These are phyloP conservation scores for Bombardia bombarda DNA, from an alignment of 495 filamentous ascomycete species.

Conservation along the genomic window DNA sequence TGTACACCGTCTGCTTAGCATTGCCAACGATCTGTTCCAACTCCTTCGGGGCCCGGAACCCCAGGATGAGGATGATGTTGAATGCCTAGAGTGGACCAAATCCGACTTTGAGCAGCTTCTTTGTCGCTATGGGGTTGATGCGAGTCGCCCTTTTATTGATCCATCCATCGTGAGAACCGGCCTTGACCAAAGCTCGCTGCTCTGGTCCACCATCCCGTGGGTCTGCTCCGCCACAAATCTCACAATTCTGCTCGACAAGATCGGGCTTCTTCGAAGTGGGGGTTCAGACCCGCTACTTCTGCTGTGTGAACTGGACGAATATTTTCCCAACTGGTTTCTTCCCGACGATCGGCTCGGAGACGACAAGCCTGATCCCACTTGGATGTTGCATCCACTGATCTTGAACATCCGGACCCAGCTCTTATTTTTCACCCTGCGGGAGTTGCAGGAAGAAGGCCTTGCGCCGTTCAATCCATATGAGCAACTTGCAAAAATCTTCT, in stretches of 20 bases:
- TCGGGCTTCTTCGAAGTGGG: background rate
- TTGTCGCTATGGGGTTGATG: constrained; percentile 1
- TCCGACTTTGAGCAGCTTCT: too few species aligned
- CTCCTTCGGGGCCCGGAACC: too few species aligned
- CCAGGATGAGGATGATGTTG: too few species aligned
- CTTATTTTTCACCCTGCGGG: constrained; percentile 7
- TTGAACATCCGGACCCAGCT: constrained; percentile 20
- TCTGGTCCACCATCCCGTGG: background rate
- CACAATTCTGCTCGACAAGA: constrained; percentile 10
- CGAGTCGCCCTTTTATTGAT: constrained; percentile 7
- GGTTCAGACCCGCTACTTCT: constrained; percentile 5
- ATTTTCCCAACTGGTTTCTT: constrained; percentile 8
- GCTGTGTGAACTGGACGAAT: constrained; percentile 10
- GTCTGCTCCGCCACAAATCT: constrained; percentile 15
- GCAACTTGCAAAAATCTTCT: constrained; percentile 13
- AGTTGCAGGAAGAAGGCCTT: background rate
- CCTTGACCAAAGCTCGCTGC: background rate
- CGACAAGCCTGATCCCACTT: too few species aligned
- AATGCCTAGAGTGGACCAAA: too few species aligned
- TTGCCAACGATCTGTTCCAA: too few species aligned
- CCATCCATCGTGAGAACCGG: constrained; percentile 3
- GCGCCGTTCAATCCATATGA: constrained; percentile 4
- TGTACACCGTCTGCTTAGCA: too few species aligned
- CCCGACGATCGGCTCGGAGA: too few species aligned
- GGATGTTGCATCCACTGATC: constrained; percentile 2